These are phyloP conservation scores for Rhizoclosmatium hyalinum DNA, from an alignment of 371 early-diverging fungal genomes.

Conservation along the genomic window DNA sequence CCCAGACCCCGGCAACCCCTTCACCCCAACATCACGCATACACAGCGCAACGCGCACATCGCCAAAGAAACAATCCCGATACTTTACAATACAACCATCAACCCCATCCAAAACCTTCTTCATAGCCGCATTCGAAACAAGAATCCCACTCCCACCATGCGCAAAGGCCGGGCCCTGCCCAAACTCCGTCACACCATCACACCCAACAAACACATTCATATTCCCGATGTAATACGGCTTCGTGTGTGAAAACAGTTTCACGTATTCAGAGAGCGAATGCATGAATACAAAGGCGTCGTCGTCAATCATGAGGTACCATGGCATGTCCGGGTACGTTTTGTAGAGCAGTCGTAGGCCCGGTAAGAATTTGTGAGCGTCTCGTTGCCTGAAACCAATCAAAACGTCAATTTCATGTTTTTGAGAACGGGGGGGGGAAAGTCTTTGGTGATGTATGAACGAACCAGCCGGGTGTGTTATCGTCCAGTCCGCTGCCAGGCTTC, in stretches of 20 bases:
- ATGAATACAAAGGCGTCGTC: background rate
- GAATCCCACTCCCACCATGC: background rate
- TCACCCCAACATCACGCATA: constrained; percentile 52
- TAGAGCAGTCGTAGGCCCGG: background rate
- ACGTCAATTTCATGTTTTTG: background rate
- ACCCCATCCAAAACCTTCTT: background rate
- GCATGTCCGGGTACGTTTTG: background rate
- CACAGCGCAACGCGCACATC: constrained; percentile 58
- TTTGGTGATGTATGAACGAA: no score
- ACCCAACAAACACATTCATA: background rate
- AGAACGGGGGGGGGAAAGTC: background rate
- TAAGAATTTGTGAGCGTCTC: background rate
- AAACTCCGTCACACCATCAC: background rate
- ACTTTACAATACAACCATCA: background rate
- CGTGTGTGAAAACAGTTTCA: background rate
- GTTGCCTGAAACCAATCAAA: no score
- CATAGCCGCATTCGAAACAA: background rate
- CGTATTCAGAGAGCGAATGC: background rate
- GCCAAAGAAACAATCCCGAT: constrained; percentile 29
- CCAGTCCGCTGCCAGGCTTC: no score
- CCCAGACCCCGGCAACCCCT: background rate
- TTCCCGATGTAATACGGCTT: background rate
- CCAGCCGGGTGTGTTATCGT: no score
- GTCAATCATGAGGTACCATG: background rate
- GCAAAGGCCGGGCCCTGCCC: background rate